Evolutionary conservation across 805 yeast genomes (phyloP).

Genomic region (Candida fluviatilis): DNA sequence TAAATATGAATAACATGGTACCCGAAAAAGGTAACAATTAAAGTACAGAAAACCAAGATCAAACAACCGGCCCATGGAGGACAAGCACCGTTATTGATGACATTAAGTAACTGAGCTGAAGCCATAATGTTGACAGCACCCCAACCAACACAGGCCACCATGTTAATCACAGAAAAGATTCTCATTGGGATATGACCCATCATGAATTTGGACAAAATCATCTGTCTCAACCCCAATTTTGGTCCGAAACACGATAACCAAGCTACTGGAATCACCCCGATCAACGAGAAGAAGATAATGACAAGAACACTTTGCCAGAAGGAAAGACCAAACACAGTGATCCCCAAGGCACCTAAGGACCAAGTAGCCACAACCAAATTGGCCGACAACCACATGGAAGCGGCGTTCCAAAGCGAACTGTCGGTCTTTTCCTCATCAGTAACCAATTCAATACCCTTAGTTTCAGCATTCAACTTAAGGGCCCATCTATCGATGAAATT

Average conservation of each 20-base stretch:
- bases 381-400: conserved; percentile 89
- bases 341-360: conserved; percentile 64
- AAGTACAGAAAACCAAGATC: conserved; percentile 62
- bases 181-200: conserved; percentile 74
- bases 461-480: conserved; percentile 36
- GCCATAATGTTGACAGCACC: conserved; percentile 90
- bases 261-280: conserved; percentile 80
- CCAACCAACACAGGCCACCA: conserved; percentile 92
- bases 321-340: conserved; percentile 59
- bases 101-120: conserved; percentile 76
- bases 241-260: conserved; percentile 81
- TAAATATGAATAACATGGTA: conserved; percentile 75
- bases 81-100: conserved; percentile 60
- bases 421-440: conserved; percentile 76
- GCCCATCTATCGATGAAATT: conserved; percentile 29
- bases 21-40: conserved; percentile 77
- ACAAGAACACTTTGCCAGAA: conserved; percentile 68
- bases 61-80: conserved; percentile 94
- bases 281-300: conserved; percentile 66
- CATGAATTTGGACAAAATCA: conserved; percentile 74
- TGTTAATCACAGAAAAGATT: conserved; percentile 71
- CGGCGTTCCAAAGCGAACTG: conserved; percentile 61
- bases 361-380: conserved; percentile 83
- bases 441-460: conserved; percentile 76
- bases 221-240: conserved; percentile 81